phyloP scores from a whole-genome alignment of 352 stramenopile genomes.

The Globisporangium radiosum region DNA sequence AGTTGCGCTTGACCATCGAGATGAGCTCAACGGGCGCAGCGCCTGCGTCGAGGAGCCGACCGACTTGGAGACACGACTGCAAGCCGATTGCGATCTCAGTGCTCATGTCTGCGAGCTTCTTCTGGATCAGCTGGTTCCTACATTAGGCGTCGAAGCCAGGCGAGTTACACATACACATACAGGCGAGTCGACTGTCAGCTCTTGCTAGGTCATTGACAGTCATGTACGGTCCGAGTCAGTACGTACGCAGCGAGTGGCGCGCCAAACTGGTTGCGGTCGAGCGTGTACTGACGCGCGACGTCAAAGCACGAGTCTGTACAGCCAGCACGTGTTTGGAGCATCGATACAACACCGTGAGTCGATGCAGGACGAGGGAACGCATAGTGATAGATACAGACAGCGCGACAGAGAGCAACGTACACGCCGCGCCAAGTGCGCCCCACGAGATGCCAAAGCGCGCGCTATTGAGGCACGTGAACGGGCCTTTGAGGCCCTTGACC shows the following conservation, averaged over 20 bases:
- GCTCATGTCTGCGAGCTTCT: conserved; percentile 96
- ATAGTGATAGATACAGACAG: background rate
- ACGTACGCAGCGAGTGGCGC: conserved; percentile 91
- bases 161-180: background rate
- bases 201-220: no score
- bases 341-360: background rate
- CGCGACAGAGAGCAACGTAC: conserved; percentile 22
- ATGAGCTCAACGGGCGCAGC: conserved; percentile 87
- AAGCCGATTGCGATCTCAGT: conserved; percentile 95
- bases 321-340: background rate
- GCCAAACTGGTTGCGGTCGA: conserved; percentile 95
- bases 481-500: conserved; percentile 88
- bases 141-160: no score
- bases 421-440: conserved; percentile 93
- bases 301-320: conserved; percentile 87
- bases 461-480: conserved; percentile 97
- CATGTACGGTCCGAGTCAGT: no score
- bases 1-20: conserved; percentile 95
- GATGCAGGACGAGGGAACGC: background rate
- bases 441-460: conserved; percentile 97
- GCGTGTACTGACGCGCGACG: conserved; percentile 91
- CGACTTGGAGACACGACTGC: conserved; percentile 89
- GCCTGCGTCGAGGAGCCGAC: conserved; percentile 86
- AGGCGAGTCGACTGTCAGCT: background rate
- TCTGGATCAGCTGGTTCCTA: conserved; percentile 97